phyloP scores from a whole-genome alignment of 1,284 basidiomycete genomes.

The Ustilago xerochloae region DNA sequence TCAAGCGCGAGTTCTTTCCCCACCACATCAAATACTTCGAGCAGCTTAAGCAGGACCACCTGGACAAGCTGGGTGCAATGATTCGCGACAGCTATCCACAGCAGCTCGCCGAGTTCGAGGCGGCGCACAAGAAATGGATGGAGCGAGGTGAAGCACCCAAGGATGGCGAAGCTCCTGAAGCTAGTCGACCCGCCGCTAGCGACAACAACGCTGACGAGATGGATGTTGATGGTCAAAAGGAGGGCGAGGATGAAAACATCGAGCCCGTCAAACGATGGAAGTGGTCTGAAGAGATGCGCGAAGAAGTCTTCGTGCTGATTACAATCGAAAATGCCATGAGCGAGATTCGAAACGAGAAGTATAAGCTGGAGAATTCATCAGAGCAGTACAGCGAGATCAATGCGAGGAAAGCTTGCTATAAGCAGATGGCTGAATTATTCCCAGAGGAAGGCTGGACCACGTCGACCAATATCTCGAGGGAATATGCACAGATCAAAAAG shows the following conservation, averaged over 20 bases:
- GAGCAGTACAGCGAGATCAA: slow-evolving; percentile 64
- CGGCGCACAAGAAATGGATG: slow-evolving; percentile 43
- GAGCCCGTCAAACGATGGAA: slow-evolving; percentile 60
- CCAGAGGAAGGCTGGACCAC: slow-evolving; percentile 63
- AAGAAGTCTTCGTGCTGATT: slow-evolving; percentile 60
- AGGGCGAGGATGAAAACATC: slow-evolving; percentile 37
- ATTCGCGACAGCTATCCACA: slow-evolving; percentile 51
- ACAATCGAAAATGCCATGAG: slow-evolving; percentile 65
- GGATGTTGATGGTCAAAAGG: slow-evolving; percentile 33
- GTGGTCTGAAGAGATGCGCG: slow-evolving; percentile 64
- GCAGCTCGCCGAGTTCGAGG: slow-evolving; percentile 57
- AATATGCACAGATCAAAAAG: slow-evolving; percentile 58
- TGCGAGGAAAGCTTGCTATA: slow-evolving; percentile 63
- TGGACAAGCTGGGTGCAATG: slow-evolving; percentile 50
- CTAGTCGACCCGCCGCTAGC: not conserved
- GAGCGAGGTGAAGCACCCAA: slow-evolving; percentile 46
- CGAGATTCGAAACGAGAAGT: slow-evolving; percentile 64
- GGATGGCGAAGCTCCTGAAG: slow-evolving; percentile 19
- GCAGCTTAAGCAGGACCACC: slow-evolving; percentile 59
- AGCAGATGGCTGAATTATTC: slow-evolving; percentile 58
- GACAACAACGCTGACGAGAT: slow-evolving; percentile 10
- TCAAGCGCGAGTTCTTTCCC: slow-evolving; percentile 64
- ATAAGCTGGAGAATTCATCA: slow-evolving; percentile 57
- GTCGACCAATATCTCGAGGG: slow-evolving; percentile 61
- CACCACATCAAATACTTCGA: slow-evolving; percentile 59